A percentile compares a stretch with the other conserved stretches of the same genome.
These are phyloP conservation scores for Bipolaris bicolor DNA, from an alignment of 2,329 filamentous ascomycete species.

Conservation along the genomic window DNA sequence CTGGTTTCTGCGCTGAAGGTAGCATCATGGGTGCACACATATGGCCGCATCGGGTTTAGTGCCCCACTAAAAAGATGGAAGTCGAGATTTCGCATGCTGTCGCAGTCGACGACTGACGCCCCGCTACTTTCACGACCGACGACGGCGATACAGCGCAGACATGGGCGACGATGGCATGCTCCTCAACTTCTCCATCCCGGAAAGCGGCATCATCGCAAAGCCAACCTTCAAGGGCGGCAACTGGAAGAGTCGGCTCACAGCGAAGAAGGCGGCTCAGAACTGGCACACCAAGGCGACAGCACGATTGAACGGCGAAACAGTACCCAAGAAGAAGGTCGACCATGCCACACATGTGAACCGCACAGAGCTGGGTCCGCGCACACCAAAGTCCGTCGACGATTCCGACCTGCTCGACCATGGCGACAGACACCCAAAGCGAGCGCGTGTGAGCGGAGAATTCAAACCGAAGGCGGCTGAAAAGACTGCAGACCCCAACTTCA, in stretches of 20 bases:
- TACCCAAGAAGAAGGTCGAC: constrained; percentile 27
- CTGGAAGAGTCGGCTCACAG: constrained; percentile 87
- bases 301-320: constrained; percentile 37
- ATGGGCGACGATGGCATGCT: constrained; percentile 98
- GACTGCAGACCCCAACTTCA: constrained; percentile 29
- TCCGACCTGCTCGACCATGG: constrained; percentile 20
- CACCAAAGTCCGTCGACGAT: constrained; percentile 21
- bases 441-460: constrained; percentile 49
- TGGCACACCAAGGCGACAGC: constrained; percentile 54
- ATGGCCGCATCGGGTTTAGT: constrained; percentile 13
- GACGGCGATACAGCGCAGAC: constrained; percentile 14
- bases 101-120: constrained; percentile 9
- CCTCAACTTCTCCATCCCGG: constrained; percentile 84
- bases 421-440: constrained; percentile 43
- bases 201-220: constrained; percentile 67
- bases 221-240: constrained; percentile 81
- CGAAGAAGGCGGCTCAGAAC: constrained; percentile 70
- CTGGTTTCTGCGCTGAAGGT: constrained; percentile 34
- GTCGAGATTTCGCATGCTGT: constrained; percentile 18
- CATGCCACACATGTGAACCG: constrained; percentile 40
- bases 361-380: constrained; percentile 37
- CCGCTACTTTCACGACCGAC: constrained; percentile 7
- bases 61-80: constrained; percentile 30
- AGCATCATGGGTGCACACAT: constrained; percentile 12
- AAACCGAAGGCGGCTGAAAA: constrained; percentile 34